These are phyloP conservation scores for Colletotrichum chlorophyti DNA, from an alignment of 2,329 filamentous ascomycete genomes.

Conservation along the genomic window DNA sequence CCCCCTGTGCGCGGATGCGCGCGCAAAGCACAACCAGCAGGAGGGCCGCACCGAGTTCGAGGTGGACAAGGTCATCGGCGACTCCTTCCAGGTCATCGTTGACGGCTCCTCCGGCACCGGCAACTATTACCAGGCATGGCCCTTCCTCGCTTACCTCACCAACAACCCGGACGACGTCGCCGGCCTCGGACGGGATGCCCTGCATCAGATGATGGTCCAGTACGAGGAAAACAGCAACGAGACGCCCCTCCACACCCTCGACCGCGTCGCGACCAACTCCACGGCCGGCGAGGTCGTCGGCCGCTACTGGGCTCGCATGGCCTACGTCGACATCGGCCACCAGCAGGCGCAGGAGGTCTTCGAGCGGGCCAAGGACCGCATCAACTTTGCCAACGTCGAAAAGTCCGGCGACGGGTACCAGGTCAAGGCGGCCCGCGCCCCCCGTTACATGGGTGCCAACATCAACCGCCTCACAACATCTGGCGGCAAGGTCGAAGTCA, in stretches of 20 bases:
- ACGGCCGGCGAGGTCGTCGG: conserved; percentile 50
- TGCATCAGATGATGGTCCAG: conserved; percentile 50
- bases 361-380: conserved; percentile 37
- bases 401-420: conserved; percentile 42
- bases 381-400: conserved; percentile 53
- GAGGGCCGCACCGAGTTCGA: conserved; percentile 47
- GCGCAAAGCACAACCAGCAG: conserved; percentile 42
- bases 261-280: conserved; percentile 42
- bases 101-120: conserved; percentile 48
- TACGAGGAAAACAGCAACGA: conserved; percentile 54
- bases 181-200: conserved; percentile 47
- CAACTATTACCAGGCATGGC: conserved; percentile 61
- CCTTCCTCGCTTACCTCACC: conserved; percentile 55
- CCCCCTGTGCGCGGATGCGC: conserved; percentile 46
- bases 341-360: conserved; percentile 46
- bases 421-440: conserved; percentile 49
- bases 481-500: conserved; percentile 39
- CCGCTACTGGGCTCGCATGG: conserved; percentile 60
- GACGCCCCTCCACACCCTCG: conserved; percentile 54
- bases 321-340: conserved; percentile 57
- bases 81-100: conserved; percentile 55
- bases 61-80: conserved; percentile 51
- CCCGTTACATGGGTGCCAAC: conserved; percentile 57
- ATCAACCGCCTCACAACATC: conserved; percentile 51
- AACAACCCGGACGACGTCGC: conserved; percentile 53